Percentiles rank a stretch among this genome's conserved stretches.
Conservation (phyloP, 2,329 filamentous ascomycete species). For the Aspergillus proliferans region DNA sequence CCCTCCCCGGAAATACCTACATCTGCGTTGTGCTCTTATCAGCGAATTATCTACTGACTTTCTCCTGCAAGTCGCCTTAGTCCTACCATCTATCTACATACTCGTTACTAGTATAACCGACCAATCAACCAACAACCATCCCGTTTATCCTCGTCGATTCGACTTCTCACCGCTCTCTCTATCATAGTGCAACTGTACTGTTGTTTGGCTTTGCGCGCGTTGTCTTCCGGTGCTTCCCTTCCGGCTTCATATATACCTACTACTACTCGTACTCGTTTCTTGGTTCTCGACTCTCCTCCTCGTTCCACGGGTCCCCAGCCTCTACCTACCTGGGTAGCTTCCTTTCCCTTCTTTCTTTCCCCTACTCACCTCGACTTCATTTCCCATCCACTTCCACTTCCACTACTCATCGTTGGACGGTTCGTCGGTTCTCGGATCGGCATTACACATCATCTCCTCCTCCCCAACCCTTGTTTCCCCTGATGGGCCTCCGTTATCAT, state of each 20-base stretch:
- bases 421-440: background rate
- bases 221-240: too few relatives aligned
- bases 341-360: slow-evolving; percentile 4
- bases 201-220: too few relatives aligned
- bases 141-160: too few relatives aligned
- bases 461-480: slow-evolving; percentile 13
- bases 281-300: background rate
- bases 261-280: too few relatives aligned
- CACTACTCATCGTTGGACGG: background rate
- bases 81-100: too few relatives aligned
- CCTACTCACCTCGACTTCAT: slow-evolving; percentile 2
- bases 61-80: too few relatives aligned
- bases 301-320: slow-evolving; percentile 12
- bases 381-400: too few relatives aligned
- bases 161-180: too few relatives aligned
- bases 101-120: too few relatives aligned
- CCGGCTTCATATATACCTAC: too few relatives aligned
- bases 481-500: slow-evolving; percentile 29
- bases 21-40: background rate
- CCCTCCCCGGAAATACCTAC: background rate
- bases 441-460: background rate
- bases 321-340: background rate
- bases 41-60: background rate
- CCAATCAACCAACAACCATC: too few relatives aligned
- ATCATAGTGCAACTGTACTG: too few relatives aligned